phyloP scores from a whole-genome alignment of 1,284 basidiomycete species.

The Neonothopanus nambi region DNA sequence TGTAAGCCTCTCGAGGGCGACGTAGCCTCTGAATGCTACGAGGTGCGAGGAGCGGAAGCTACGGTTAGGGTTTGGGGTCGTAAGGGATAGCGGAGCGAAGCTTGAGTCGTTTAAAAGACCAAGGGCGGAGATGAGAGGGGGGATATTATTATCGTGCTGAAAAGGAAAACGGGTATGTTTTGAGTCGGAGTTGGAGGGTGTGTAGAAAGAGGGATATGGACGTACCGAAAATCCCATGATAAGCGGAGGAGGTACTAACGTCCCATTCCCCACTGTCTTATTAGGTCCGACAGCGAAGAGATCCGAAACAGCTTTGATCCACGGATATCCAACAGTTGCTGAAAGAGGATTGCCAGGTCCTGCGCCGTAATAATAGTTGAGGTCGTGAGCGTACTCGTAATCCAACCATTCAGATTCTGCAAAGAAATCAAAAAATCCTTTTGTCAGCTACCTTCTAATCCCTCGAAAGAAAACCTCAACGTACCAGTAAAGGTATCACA shows the following conservation, averaged over 20 bases:
- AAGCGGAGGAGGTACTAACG: slow-evolving; percentile 36
- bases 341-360: slow-evolving; percentile 45
- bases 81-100: slow-evolving; percentile 37
- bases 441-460: slow-evolving; percentile 18
- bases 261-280: slow-evolving; percentile 25
- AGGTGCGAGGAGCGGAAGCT: slow-evolving; percentile 40
- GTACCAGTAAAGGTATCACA: slow-evolving; percentile 36
- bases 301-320: slow-evolving; percentile 39
- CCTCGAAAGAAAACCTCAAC: slow-evolving; percentile 12
- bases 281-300: slow-evolving; percentile 35
- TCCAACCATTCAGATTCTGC: slow-evolving; percentile 58
- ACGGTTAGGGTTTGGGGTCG: slow-evolving; percentile 26
- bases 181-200: background rate
- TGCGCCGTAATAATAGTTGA: slow-evolving; percentile 50
- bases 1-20: slow-evolving; percentile 40
- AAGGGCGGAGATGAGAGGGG: slow-evolving; percentile 41
- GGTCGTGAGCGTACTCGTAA: slow-evolving; percentile 52
- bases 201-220: background rate
- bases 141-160: slow-evolving; percentile 47
- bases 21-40: slow-evolving; percentile 40
- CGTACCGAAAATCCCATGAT: slow-evolving; percentile 44
- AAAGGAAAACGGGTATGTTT: background rate
- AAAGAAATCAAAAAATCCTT: slow-evolving; percentile 26
- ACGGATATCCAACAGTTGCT: slow-evolving; percentile 39
- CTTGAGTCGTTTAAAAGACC: slow-evolving; percentile 42